Base-by-base conservation (phyloP, 2,329 filamentous ascomycete species). In the Diaporthe batatas region DNA sequence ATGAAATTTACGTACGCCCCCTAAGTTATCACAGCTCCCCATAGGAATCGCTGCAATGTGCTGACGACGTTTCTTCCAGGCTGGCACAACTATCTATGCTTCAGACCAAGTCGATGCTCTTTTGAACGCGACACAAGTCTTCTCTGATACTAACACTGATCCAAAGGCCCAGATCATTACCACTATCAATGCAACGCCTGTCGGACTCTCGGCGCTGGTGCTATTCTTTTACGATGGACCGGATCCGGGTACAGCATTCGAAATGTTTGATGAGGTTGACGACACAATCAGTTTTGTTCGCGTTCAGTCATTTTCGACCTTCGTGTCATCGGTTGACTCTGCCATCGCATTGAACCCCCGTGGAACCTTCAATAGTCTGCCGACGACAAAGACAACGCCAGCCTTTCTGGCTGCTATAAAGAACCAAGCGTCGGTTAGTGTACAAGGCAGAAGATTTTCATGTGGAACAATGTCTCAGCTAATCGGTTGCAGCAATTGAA, bases 171-270 rank as follows among this genome's bases (percentile, higher is more conserved):
- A 77, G 14, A 57, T 81, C 4, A 80, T 82, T 65, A 76, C 77
- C 14, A 79, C 78, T 0, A 67, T 80, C 1, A 75, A 77, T 18
- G 77, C 69, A n/a, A 47, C 54, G 0, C 47, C 72, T 0, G n/a
- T 59, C n/a, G 78, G 75, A 0, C 54, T 72, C 7, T 34, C 44
- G 2, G 71, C 75, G 0, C 44, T 78, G 18, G 75, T 76, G 2
- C 68, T 80, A 6, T 75, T 77, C 53, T 80, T 80, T 70, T 77
- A 80, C 70, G 79, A 81, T 68, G 79, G 79, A 7, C 78, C 79
- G 0, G 59, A 72, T 7, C 75, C 76, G 42, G 77, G 78, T 7
- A 49, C 65, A 11, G 71, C 58, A 4, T 78, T 81, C 25, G 70
- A 75, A 36, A 47, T 76, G 16, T 81, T 78, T 49, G 76, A 78